Evolutionary conservation across 176 grass and related monocot species (phyloP), one percentile per base, ranked within the genome.

Genomic region (Chloris gayana): DNA sequence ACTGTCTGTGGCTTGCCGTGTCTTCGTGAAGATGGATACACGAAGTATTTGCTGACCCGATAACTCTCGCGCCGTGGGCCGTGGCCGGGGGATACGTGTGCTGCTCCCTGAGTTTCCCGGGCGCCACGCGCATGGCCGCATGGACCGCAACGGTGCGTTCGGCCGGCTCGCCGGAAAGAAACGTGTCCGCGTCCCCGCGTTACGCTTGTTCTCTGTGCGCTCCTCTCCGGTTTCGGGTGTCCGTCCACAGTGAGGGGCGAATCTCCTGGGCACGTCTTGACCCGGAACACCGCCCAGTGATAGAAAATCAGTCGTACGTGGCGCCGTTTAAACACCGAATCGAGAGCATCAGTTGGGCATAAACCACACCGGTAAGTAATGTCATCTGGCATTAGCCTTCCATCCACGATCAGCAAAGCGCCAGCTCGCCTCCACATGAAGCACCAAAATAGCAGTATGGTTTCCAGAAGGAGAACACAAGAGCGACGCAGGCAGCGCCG

Each of bases 71-170:
- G 51, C 19, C 21, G 51, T n/a, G n/a, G n/a, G n/a, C n/a, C n/a
- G n/a, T n/a, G 46, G 11, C 17, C 26, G 45, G 12, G 57, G 58
- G 13, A 8, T 73, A 73, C 67, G 80, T 88, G 80, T 65, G 2
- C 35, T 21, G 30, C 35, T n/a, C 67, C 58, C 13, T n/a, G 26
- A 22, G 47, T 7, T 47, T 27, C 10, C 5, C 14, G n/a, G 35
- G 14, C 58, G 59, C 74, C 80, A 83, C 80, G 67, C 67, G 80
- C 74, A 49, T 30, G 59, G 80, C 74, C 46, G 74, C 80, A 73
- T 50, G 67, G 49, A 37, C 18, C 27, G n/a, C 26, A 5, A 49
- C 29, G 3, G 9, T 13, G 44, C 69, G 47, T 46, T 34, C 27
- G 77, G 63, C 77, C 26, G 1, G 62, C 70, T 2, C 54, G 83